Evolutionary conservation across 148 eudicot genomes (phyloP), one percentile per base, ranked within the genome.

Genomic region (Camellia granthamiana): DNA sequence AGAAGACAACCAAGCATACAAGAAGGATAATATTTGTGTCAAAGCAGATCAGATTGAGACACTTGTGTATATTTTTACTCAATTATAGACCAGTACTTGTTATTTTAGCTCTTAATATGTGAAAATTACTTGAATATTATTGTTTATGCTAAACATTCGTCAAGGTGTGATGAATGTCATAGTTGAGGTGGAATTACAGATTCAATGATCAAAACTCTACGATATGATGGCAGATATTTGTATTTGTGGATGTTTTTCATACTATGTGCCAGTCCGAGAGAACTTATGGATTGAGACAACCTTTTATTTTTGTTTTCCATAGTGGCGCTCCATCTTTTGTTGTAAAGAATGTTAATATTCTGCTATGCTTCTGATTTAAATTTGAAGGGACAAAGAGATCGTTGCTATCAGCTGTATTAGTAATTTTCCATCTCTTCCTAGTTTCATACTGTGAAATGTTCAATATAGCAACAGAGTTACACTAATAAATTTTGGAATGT

Each of bases 1-100:
- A 83, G 60, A 69, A 77, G 78, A 13, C 13, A 52, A 11, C 52
- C 21, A 72, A 72, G 61, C 72, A 64, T 3, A 52, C 71, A 9
- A 41, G 43, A 80, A 11, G 71, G 3, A 49, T 10, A 63, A 21
- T 19, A 46, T 46, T 47, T 19, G 21, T 63, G n/a, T 21, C 68
- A 18, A 11, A 43, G 18, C 58, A 5, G 60, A 77, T 30, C 38
- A 30, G 38, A 30, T 30, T 49, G 60, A 13, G 6, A 15, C 10
- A 23, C 6, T 63, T 77, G 47, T 77, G 49, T 14, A 46, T 77
- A 62, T 6, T 13, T 62, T 61, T 62, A 47, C 44, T 23, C 5
- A 46, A 12, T 47, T 77, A 11, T 14, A 21, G 43, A 52, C 71
- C 21, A 30, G 38, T 30, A 30, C 38, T 12, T 61, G n/a, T 16